Evolutionary conservation across 768 basidiomycete genomes (phyloP).

Genomic region (Lentinula guzmanii): DNA sequence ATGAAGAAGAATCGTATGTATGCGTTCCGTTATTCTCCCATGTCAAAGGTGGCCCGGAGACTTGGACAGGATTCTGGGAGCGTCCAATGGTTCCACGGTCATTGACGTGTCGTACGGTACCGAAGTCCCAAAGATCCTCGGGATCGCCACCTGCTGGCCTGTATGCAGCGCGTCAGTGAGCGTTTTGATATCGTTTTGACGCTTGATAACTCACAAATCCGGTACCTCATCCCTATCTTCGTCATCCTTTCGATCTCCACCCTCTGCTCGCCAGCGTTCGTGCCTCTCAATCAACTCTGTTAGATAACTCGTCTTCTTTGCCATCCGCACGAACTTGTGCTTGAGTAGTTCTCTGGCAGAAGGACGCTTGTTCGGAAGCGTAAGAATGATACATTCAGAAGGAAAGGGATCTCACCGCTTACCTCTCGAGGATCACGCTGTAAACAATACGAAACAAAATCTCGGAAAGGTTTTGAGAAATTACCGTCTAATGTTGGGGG

Average conservation of each 20-base stretch:
- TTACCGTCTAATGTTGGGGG: conserved; percentile 86
- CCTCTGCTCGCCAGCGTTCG: conserved; percentile 90
- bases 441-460: conserved; percentile 90
- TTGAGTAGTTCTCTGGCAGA: conserved; percentile 92
- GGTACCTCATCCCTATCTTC: conserved; percentile 56
- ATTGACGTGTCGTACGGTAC: conserved; percentile 79
- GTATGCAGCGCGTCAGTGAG: conserved; percentile 1
- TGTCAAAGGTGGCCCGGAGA: conserved; percentile 66
- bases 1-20: conserved; percentile 26
- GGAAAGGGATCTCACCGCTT: conserved; percentile 9
- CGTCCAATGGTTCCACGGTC: conserved; percentile 57
- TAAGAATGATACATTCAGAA: conserved; percentile 9
- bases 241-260: conserved; percentile 71
- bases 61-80: conserved; percentile 45
- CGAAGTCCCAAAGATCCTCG: conserved; percentile 96
- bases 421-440: conserved; percentile 93
- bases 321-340: conserved; percentile 93
- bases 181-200: neutral
- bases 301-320: conserved; percentile 90
- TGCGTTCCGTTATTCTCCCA: conserved; percentile 69
- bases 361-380: conserved; percentile 58
- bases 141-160: conserved; percentile 54
- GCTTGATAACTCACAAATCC: conserved; percentile 49
- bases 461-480: conserved; percentile 90
- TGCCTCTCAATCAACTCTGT: conserved; percentile 95